A percentile compares a stretch with the other conserved stretches of the same genome.
Conservation (phyloP, 2,329 filamentous ascomycete species). For the Colletotrichum cereale region DNA sequence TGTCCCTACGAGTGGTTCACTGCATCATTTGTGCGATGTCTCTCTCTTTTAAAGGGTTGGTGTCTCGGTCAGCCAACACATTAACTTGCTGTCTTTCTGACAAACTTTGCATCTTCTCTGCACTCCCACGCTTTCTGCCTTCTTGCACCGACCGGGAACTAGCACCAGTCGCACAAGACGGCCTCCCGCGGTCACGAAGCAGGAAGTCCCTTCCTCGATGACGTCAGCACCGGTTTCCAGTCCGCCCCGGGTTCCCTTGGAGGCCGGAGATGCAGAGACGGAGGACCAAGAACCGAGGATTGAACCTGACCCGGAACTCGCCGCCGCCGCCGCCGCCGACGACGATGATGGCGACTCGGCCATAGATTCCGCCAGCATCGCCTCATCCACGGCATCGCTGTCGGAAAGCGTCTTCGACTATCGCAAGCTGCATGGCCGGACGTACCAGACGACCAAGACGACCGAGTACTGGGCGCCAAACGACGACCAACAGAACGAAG, state of each 20-base stretch:
- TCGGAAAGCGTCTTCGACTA: constrained; percentile 50
- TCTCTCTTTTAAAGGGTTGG: constrained; percentile 1
- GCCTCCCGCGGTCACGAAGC: not conserved
- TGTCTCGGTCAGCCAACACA: constrained; percentile 9
- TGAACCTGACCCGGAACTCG: constrained; percentile 4
- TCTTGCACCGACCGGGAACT: not conserved
- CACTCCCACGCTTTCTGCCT: not conserved
- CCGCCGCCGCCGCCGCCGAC: not conserved
- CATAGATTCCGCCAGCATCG: constrained; percentile 41
- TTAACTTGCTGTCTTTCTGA: not conserved
- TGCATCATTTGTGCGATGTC: constrained; percentile 12
- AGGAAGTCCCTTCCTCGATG: not conserved
- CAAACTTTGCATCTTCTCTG: constrained; percentile 6
- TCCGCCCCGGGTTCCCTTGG: not conserved
- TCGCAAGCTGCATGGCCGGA: constrained; percentile 49
- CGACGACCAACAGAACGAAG: constrained; percentile 43
- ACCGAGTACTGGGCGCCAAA: constrained; percentile 45
- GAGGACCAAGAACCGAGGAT: not conserved
- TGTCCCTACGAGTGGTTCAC: constrained; percentile 19
- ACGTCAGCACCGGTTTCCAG: not conserved
- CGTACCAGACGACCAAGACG: constrained; percentile 47
- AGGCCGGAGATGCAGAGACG: not conserved
- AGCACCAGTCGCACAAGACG: constrained; percentile 6
- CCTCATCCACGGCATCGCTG: constrained; percentile 48
- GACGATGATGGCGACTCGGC: constrained; percentile 45